A percentile compares a stretch with the other conserved stretches of the same genome.
These are phyloP conservation scores for Rhynchosporium agropyri DNA, from an alignment of 2,329 filamentous ascomycete genomes.

Conservation along the genomic window DNA sequence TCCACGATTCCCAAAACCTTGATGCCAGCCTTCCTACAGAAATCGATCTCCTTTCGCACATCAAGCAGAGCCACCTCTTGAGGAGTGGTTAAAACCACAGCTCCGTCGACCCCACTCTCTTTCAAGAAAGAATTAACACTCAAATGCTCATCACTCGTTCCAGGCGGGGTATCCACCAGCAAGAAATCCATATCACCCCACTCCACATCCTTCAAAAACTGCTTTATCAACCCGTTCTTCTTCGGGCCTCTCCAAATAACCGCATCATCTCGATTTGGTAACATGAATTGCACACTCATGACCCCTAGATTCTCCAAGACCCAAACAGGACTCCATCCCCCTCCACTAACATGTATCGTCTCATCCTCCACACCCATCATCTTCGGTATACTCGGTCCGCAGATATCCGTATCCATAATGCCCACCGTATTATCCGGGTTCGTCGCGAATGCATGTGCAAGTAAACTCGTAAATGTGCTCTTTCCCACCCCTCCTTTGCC, in stretches of 20 bases:
- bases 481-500: constrained; percentile 98
- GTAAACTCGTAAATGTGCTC: constrained; percentile 86
- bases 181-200: constrained; percentile 96
- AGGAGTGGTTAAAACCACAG: constrained; percentile 90
- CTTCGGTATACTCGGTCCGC: constrained; percentile 93
- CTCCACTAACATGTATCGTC: constrained; percentile 86
- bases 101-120: constrained; percentile 89
- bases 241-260: constrained; percentile 98
- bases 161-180: constrained; percentile 92
- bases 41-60: constrained; percentile 96
- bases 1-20: constrained; percentile 86
- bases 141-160: constrained; percentile 93
- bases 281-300: constrained; percentile 98
- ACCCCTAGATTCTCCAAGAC: constrained; percentile 91
- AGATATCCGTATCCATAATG: constrained; percentile 98
- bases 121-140: constrained; percentile 91
- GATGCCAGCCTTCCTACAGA: constrained; percentile 93
- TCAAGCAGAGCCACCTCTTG: constrained; percentile 93
- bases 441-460: constrained; percentile 85
- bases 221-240: constrained; percentile 98
- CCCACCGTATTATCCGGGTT: constrained; percentile 80
- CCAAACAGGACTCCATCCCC: constrained; percentile 95
- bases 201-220: constrained; percentile 96
- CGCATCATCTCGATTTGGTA: constrained; percentile 89
- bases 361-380: constrained; percentile 98